These are phyloP conservation scores for Phylloporus arenicola DNA, from an alignment of 768 basidiomycete species.

Conservation along the genomic window DNA sequence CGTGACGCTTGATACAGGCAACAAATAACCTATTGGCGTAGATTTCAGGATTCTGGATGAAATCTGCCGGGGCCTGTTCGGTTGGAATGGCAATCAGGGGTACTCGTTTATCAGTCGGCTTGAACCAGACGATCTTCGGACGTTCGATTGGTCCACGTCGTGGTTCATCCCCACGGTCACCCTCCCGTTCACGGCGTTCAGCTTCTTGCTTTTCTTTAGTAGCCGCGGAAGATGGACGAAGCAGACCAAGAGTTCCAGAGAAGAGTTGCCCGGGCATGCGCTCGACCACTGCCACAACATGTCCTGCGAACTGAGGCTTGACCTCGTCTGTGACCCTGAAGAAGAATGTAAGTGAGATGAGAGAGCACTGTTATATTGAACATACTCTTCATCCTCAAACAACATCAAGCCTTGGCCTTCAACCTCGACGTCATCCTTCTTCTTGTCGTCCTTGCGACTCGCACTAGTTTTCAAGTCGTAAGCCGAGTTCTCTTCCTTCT, in stretches of 20 bases:
- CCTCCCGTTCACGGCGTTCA: conserved; percentile 94
- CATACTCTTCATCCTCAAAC: conserved; percentile 94
- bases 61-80: conserved; percentile 95
- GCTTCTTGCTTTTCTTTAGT: conserved; percentile 99
- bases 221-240: conserved; percentile 93
- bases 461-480: conserved; percentile 76
- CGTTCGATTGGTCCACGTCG: conserved; percentile 75
- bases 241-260: conserved; percentile 91
- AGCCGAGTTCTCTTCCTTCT: conserved; percentile 98
- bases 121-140: conserved; percentile 99
- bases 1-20: conserved; percentile 97
- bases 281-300: conserved; percentile 99
- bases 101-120: conserved; percentile 98
- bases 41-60: conserved; percentile 88
- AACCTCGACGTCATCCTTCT: conserved; percentile 99
- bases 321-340: conserved; percentile 91
- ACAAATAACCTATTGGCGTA: conserved; percentile 92
- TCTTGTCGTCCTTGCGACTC: conserved; percentile 94
- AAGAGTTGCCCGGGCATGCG: conserved; percentile 98
- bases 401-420: conserved; percentile 96
- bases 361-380: conserved; percentile 18
- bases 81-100: conserved; percentile 98
- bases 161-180: conserved; percentile 82
- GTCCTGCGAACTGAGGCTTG: conserved; percentile 97
- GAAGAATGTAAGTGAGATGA: conserved; percentile 10